phyloP scores from a whole-genome alignment of 768 basidiomycete species.

The Sarcodon aspratus region DNA sequence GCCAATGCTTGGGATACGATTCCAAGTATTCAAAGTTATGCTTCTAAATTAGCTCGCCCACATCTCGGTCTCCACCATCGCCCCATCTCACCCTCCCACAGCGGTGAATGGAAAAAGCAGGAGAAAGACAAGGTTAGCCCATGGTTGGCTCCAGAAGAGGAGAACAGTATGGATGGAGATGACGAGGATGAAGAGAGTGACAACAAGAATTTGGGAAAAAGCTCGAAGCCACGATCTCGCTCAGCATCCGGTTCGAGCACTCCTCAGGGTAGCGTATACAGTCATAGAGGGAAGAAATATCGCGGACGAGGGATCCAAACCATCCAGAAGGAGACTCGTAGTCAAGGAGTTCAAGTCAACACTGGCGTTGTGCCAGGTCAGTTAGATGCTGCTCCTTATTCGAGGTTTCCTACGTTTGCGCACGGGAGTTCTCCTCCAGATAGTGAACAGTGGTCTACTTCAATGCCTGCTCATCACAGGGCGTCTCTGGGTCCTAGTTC shows the following conservation, averaged over 20 bases:
- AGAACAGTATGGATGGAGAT: constrained; percentile 72
- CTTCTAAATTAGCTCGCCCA: constrained; percentile 45
- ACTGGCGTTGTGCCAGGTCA: not conserved
- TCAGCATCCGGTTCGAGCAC: constrained; percentile 8
- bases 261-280: constrained; percentile 10
- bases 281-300: constrained; percentile 42
- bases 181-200: constrained; percentile 68
- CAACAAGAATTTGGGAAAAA: constrained; percentile 19
- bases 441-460: not conserved
- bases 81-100: constrained; percentile 40
- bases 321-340: constrained; percentile 36
- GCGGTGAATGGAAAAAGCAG: constrained; percentile 19
- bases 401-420: no score
- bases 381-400: no score
- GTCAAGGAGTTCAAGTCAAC: constrained; percentile 50
- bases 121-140: constrained; percentile 25
- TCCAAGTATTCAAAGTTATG: constrained; percentile 72
- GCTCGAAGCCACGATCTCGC: constrained; percentile 20
- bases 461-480: not conserved
- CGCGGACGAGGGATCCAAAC: constrained; percentile 67
- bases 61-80: constrained; percentile 19
- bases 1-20: constrained; percentile 80
- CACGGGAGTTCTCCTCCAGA: constrained; percentile 6
- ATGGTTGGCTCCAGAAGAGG: constrained; percentile 50
- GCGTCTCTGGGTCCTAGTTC: not conserved